Conservation (phyloP, 129 eudicot genomes). For the Gnaphalium uliginosum region DNA sequence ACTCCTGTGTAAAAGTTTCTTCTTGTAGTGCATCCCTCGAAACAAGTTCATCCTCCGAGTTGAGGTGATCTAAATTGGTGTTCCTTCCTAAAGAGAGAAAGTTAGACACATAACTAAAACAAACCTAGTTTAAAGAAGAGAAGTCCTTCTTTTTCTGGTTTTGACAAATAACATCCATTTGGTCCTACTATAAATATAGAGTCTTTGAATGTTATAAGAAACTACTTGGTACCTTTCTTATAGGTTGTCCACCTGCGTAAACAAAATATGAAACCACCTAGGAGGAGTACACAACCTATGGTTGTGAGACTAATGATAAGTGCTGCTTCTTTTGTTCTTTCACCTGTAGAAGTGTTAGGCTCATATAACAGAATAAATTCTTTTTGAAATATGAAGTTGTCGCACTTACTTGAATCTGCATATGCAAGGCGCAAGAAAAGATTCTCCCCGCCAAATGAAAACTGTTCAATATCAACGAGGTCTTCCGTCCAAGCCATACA, state of each 20-base stretch:
- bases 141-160: not conserved
- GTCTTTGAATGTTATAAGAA: not conserved
- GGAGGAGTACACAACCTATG: slow-evolving; percentile 18
- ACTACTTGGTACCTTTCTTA: slow-evolving; percentile 17
- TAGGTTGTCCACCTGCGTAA: not conserved
- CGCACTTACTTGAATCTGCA: slow-evolving; percentile 33
- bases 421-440: slow-evolving; percentile 39
- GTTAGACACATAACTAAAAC: not conserved
- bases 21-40: not conserved
- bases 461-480: slow-evolving; percentile 34
- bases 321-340: not conserved
- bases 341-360: slow-evolving; percentile 10
- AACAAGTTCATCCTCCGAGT: not conserved
- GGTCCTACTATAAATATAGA: not conserved
- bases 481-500: slow-evolving; percentile 46
- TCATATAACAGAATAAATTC: not conserved
- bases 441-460: slow-evolving; percentile 32
- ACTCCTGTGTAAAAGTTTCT: not conserved
- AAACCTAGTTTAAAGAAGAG: not conserved
- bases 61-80: not conserved
- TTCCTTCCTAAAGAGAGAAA: not conserved
- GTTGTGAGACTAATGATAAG: slow-evolving; percentile 20
- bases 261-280: slow-evolving; percentile 23
- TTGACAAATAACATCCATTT: not conserved
- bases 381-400: not conserved